Evolutionary conservation across 805 yeast species (phyloP), one percentile per base, ranked within the genome.

Genomic region (Starmerella sirachaensis): DNA sequence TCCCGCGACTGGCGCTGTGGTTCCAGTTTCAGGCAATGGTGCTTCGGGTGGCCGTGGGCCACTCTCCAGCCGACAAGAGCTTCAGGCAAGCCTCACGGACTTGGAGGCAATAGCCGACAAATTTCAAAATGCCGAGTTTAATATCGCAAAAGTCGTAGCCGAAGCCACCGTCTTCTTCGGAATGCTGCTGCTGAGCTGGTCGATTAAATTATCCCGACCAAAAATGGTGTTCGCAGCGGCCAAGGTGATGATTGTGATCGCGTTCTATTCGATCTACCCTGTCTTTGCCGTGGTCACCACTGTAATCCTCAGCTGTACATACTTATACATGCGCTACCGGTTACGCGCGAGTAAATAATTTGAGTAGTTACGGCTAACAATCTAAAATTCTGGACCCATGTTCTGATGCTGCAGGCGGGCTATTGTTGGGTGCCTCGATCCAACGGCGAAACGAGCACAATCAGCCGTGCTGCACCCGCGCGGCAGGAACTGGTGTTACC

Each of bases 111-210:
- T 40, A 2, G 45, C 43, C 3, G 14, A 18, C 9, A 28, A 28
- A 6, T 42, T 47, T 23, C 20, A 29, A 4, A 8, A 19, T 2
- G 1, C 36, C 2, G 43, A 48, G 8, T 5, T 43, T 25, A 40
- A 48, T 18, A 4, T 41, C 11, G 25, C 33, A 7, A 22, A 26
- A 13, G 32, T 40, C 13, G 19, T 44, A 8, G 50, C 50, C 14
- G 51, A 48, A 28, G 20, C 49, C 1, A 25, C 36, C 3, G 31
- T 48, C 6, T 44, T 48, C 18, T 5, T 36, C 3, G 49, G 49
- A 11, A 12, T 49, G 1, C 27, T 48, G 4, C 30, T 47, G 11
- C 33, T 41, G 16, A 24, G 28, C 9, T 41, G 46, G 43, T 36
- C 52, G 11, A 7, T 22, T 11, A 11, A 31, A 11, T 35, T 47